Evolutionary conservation across 108 stramenopile genomes (phyloP), one percentile per base, ranked within the genome.

Genomic region (Phaeodactylum tricornutum): DNA sequence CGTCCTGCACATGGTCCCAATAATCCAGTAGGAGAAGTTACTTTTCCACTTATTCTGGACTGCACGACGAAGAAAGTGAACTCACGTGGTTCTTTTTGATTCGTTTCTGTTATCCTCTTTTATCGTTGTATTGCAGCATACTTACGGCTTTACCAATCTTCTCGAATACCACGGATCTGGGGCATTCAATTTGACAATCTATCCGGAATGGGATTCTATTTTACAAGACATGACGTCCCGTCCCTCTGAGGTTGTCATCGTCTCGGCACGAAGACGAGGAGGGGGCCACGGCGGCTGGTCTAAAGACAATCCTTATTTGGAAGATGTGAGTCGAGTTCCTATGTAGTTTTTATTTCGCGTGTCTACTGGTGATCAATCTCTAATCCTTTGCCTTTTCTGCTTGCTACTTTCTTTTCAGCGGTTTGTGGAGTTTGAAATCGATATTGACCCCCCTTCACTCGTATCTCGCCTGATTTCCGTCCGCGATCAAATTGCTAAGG

Each of bases 151-250:
- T 24, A 47, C 48, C 37, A 76, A 77, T 38, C 41, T 84, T 24
- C 66, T 63, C 1, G 66, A 63, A 29, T 89, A 66, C 53, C 87
- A 89, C 54, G 87, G 87, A n/a, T 75, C 73, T 14, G 87, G 80
- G 6, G 79, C 80, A 1, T 69, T 89, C 39, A 70, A 89, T 49
- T 30, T 79, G 0, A 74, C 75, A 0, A 34, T 17, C 14, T 79
- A 69, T 54, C 74, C 68, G 4, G 55, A 47, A 5, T 89, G 87
- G 87, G 77, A 83, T 45, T 59, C 72, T 8, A 21, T 72, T 4
- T 70, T 89, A 6, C n/a, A 70, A 16, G 77, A 84, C 14, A 43
- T 80, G 33, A 58, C 81, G 49, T 28, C 43, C 1, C 71, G 68
- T 27, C 72, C 75, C 7, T 58, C 71, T 29, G 75, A 69, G 50